Percentiles rank a stretch among this genome's conserved stretches.
Conservation (phyloP, 2,329 filamentous ascomycete species). For the Phialophora expanda region DNA sequence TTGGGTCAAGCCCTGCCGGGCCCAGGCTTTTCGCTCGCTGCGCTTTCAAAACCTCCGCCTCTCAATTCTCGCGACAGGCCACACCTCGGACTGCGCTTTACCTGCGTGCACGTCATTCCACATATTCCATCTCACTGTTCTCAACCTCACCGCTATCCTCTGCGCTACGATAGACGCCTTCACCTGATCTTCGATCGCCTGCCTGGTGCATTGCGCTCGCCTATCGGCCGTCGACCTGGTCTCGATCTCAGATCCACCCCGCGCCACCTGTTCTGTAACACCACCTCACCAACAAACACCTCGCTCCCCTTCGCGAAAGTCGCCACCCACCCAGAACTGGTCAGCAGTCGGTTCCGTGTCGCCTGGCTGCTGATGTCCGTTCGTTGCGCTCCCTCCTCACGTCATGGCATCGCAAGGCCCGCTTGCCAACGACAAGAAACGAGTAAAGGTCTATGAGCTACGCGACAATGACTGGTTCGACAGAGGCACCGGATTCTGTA, state of each 20-base stretch:
- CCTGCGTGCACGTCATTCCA: constrained; percentile 29
- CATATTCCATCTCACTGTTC: constrained; percentile 12
- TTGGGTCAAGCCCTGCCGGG: constrained; percentile 13
- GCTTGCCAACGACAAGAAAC: constrained; percentile 57
- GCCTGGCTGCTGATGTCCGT: constrained; percentile 36
- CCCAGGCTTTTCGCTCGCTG: constrained; percentile 15
- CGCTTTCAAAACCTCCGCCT: constrained; percentile 12
- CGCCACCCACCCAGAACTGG: constrained; percentile 17
- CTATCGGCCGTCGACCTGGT: constrained; percentile 18
- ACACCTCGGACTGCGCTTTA: constrained; percentile 9
- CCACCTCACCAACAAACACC: constrained; percentile 11
- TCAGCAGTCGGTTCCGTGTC: constrained; percentile 24
- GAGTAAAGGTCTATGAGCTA: constrained; percentile 99
- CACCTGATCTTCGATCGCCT: constrained; percentile 11
- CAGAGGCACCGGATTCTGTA: constrained; percentile 93
- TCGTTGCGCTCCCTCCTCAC: constrained; percentile 27
- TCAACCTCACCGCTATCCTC: constrained; percentile 13
- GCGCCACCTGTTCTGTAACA: constrained; percentile 34
- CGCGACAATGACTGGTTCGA: constrained; percentile 99
- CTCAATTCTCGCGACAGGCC: constrained; percentile 22
- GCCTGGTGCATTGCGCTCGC: constrained; percentile 24
- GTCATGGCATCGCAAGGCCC: constrained; percentile 55
- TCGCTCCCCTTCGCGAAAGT: constrained; percentile 22
- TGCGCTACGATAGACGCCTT: constrained; percentile 4
- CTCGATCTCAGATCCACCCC: constrained; percentile 26